phyloP scores from a whole-genome alignment of 768 basidiomycete species.

The Tulasnella sp. region DNA sequence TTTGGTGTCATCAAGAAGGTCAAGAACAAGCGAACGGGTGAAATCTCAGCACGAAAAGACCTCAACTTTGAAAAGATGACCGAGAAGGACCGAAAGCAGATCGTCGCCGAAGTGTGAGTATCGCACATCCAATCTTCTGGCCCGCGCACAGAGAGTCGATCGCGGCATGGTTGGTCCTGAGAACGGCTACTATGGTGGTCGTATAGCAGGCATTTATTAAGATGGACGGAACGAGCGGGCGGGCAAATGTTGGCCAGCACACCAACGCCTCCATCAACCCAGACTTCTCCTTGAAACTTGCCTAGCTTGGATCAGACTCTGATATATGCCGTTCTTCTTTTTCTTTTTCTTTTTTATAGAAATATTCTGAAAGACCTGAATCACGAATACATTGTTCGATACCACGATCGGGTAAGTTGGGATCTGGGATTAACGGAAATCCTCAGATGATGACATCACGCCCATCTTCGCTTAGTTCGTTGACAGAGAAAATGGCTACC shows the following conservation, averaged over 20 bases:
- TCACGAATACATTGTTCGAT: constrained; percentile 95
- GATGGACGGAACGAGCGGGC: not conserved
- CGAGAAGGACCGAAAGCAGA: constrained; percentile 93
- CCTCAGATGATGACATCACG: constrained; percentile 32
- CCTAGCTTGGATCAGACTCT: not conserved
- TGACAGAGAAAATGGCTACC: constrained; percentile 82
- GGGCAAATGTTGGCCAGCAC: not conserved
- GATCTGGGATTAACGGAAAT: not conserved
- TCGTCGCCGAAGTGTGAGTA: constrained; percentile 94
- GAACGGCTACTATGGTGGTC: not conserved
- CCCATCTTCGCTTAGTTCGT: constrained; percentile 49
- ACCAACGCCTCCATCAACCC: not conserved
- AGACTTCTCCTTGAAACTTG: not conserved
- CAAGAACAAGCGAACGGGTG: constrained; percentile 72
- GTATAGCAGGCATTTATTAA: not conserved
- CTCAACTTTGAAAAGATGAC: constrained; percentile 97
- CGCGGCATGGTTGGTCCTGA: not conserved
- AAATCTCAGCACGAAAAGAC: constrained; percentile 90
- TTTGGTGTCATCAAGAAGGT: constrained; percentile 99
- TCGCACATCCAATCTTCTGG: not conserved
- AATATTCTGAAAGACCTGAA: constrained; percentile 95
- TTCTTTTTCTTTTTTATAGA: constrained; percentile 40
- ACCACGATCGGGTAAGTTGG: constrained; percentile 66
- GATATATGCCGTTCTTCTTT: not conserved
- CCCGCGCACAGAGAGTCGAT: not conserved